Evolutionary conservation across 306 rosid genomes (phyloP).

Genomic region (Lathyrus sativus): DNA sequence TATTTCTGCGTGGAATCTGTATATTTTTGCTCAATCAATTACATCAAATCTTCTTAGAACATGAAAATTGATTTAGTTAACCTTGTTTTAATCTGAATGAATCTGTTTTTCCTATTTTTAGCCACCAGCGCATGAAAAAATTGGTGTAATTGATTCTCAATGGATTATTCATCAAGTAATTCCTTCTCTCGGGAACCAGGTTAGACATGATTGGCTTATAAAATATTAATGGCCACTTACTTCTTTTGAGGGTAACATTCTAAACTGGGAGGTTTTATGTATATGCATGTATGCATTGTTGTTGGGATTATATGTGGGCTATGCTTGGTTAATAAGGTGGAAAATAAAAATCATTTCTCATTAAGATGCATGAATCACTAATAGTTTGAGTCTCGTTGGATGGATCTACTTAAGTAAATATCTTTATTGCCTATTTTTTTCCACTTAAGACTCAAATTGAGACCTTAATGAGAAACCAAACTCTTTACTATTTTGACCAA

Average conservation of each 20-base stretch:
- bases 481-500: neutral
- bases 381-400: neutral
- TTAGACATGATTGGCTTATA: constrained; percentile 41
- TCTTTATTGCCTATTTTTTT: neutral
- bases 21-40: constrained; percentile 12
- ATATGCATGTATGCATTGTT: constrained; percentile 7
- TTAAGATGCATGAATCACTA: neutral
- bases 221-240: constrained; percentile 26
- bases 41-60: constrained; percentile 23
- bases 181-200: constrained; percentile 95
- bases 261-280: constrained; percentile 13
- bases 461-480: constrained; percentile 1
- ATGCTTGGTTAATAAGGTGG: constrained; percentile 17
- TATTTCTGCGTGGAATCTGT: constrained; percentile 28
- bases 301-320: constrained; percentile 21
- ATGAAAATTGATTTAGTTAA: constrained; percentile 7
- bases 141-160: constrained; percentile 96
- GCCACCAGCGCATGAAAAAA: constrained; percentile 93
- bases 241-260: constrained; percentile 12
- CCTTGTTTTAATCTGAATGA: constrained; percentile 27
- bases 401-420: constrained; percentile 6
- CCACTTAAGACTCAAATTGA: neutral
- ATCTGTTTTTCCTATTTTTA: constrained; percentile 38
- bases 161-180: constrained; percentile 96
- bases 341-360: neutral